Evolutionary conservation across 169 alveolate genomes (phyloP), one percentile per base, ranked within the genome.

Genomic region (Cryptosporidium sp.): DNA sequence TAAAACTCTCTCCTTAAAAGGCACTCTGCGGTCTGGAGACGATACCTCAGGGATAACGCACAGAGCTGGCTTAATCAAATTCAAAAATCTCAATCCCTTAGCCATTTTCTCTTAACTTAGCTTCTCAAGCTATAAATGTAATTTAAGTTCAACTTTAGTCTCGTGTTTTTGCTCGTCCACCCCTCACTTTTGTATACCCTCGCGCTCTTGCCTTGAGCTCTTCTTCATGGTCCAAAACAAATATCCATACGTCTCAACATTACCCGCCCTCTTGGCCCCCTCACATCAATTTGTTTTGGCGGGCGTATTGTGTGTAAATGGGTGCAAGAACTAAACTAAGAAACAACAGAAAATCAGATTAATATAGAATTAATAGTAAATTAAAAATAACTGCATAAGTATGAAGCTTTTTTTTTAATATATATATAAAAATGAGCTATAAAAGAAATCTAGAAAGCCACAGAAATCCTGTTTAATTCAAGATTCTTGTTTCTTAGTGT

Each of bases 41-140:
- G 96, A 96, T 51, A 98, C 98, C 95, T 98, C 99, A 62, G 99
- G 99, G 85, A 98, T 94, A 70, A 98, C 84, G 91, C 97, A 96
- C 98, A 97, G 95, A 58, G 97, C 98, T 52, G 99, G 99, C 94
- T 97, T 97, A 89, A 98, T 94, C 91, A 98, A 93, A 85, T 97
- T 96, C 75, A 98, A 91, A 84, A 98, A 97, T 69, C 99, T 33
- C 55, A 73, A 52, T 31, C 86, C 86, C 59, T 73, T 73, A n/a
- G 86, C 86, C 86, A 73, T 73, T 59, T 73, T 37, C 48, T 31
- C 43, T 52, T 33, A 52, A 35, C 4, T 52, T 43, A 29, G 45
- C 29, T 73, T 59, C 10, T 37, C 8, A 31, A 31, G 65, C 65
- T 73, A 39, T 29, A 37, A 67, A 33, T 67, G 51, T 37, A 21